These are phyloP conservation scores for Oidium heveae DNA, from an alignment of 2,329 filamentous ascomycete species.

Conservation along the genomic window DNA sequence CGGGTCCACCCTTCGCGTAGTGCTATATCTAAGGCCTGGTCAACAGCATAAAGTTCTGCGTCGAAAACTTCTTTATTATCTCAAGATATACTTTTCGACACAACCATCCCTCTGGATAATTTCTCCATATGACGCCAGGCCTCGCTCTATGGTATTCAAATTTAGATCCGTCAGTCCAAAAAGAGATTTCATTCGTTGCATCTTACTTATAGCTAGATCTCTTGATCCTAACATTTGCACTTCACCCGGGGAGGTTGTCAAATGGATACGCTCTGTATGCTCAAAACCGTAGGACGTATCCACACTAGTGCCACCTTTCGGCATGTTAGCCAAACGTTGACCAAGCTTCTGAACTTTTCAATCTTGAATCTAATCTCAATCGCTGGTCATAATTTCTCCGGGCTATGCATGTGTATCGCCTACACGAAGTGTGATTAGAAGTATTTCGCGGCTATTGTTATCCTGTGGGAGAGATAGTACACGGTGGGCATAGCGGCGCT, in stretches of 20 bases:
- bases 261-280: background rate
- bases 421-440: background rate
- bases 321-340: background rate
- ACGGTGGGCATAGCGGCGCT: too few relatives aligned
- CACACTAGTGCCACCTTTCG: background rate
- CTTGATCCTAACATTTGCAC: background rate
- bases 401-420: background rate
- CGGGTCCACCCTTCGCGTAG: background rate
- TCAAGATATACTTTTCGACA: background rate
- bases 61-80: background rate
- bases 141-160: background rate
- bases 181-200: background rate
- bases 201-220: background rate
- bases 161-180: background rate
- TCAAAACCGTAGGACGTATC: background rate
- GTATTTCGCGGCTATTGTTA: background rate
- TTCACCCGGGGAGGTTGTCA: background rate
- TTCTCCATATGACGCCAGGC: background rate
- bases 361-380: background rate
- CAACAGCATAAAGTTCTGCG: background rate
- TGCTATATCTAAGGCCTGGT: background rate
- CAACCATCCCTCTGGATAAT: background rate
- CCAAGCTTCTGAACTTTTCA: background rate
- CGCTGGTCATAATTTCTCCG: too few relatives aligned
- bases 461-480: background rate